Base-by-base conservation (phyloP, 495 filamentous ascomycete species). In the Penicillium soppii region DNA sequence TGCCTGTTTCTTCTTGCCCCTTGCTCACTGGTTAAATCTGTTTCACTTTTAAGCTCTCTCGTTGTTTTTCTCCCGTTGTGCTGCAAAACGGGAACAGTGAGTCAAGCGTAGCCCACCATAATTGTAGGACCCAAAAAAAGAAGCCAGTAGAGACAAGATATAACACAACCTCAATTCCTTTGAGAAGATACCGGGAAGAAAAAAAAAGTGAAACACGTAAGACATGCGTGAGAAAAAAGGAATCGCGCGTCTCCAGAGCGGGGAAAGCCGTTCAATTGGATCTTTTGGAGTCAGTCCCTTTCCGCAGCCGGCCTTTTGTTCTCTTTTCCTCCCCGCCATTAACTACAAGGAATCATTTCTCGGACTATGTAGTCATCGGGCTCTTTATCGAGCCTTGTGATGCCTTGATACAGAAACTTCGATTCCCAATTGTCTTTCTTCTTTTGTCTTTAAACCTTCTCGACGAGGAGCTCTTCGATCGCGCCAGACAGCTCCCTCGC, bases 321-420 rank as follows among this genome's bases (percentile, higher is more conserved):
- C 67, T 59, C 56, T 60, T 58, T 57, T 59, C 56, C 58, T 57
- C 61, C 58, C 62, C 65, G 54, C 65, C 67, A 62, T 57, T 57
- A n/a, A n/a, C n/a, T n/a, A 63, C 56, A 61, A 52, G 52, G 32
- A 47, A 16, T 37, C 58, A 49, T 54, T 56, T 49, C 51, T 30
- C 67, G 58, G 68, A 75, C 72, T 78, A 78, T 72, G 71, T 73
- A 74, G 74, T 67, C 66, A 54, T 65, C 66, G 61, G 61, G 63
- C 68, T 65, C 55, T 66, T 49, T 40, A 54, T 56, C 57, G 66
- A 70, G 72, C 71, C 73, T 58, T 47, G 54, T 58, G 66, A 65
- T 65, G 61, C 56, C 47, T 43, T 59, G 50, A 56, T 59, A 59
- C 50, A 48, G 27, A 57, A 63, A 64, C 61, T 74, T 64, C 55